Percentiles rank a stretch among this genome's conserved stretches.
Evolutionary conservation across 2,329 filamentous ascomycete species (phyloP).

Genomic region (Lithohypha guttulata): DNA sequence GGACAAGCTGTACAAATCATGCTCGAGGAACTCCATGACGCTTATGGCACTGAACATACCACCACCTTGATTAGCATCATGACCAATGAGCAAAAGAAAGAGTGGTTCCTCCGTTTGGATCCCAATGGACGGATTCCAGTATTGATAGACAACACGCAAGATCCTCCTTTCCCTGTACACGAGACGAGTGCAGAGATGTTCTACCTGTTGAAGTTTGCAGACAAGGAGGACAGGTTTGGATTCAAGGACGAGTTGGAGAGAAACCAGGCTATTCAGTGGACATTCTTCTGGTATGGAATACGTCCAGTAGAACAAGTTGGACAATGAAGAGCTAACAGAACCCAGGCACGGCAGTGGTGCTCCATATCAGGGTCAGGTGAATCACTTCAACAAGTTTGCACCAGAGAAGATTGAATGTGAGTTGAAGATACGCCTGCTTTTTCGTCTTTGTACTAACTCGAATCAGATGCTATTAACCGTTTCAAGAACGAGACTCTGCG

Average conservation of each 20-base stretch:
- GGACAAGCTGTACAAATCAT: conserved; percentile 44
- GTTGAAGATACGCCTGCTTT: conserved; percentile 10
- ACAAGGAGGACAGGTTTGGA: conserved; percentile 41
- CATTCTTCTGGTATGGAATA: conserved; percentile 50
- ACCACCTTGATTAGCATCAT: conserved; percentile 40
- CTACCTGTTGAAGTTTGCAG: conserved; percentile 41
- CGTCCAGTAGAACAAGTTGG: too few species aligned
- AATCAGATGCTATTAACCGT: conserved; percentile 37
- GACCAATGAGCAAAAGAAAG: conserved; percentile 47
- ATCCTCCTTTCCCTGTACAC: conserved; percentile 41
- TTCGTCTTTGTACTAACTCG: not conserved
- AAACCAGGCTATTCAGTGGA: conserved; percentile 41
- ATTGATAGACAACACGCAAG: conserved; percentile 40
- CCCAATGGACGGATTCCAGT: conserved; percentile 37
- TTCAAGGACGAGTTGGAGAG: conserved; percentile 43
- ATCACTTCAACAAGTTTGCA: conserved; percentile 36
- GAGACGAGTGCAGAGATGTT: conserved; percentile 45
- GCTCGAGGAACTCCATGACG: conserved; percentile 44
- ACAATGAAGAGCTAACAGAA: too few species aligned
- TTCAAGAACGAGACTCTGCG: conserved; percentile 44
- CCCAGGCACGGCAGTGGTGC: conserved; percentile 17
- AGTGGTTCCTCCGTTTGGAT: conserved; percentile 29
- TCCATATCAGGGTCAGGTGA: conserved; percentile 30
- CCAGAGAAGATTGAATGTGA: conserved; percentile 38
- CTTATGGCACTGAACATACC: conserved; percentile 40